Percentiles rank a stretch among this genome's conserved stretches.
These are phyloP conservation scores for Vigna mungo DNA, from an alignment of 306 rosid species.

Conservation along the genomic window DNA sequence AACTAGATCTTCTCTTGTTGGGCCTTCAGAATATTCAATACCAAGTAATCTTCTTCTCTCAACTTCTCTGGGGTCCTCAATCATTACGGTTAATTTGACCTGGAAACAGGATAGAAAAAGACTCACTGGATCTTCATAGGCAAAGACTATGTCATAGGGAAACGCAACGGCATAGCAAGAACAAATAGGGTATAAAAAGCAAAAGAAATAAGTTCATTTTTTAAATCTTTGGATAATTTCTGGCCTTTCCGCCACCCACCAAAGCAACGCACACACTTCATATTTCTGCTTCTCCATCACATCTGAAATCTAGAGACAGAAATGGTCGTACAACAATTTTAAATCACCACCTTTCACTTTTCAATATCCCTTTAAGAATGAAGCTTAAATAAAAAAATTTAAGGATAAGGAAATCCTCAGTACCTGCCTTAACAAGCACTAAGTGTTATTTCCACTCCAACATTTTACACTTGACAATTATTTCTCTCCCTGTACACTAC, in stretches of 20 bases:
- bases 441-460: not conserved
- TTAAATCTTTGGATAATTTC: conserved; percentile 1
- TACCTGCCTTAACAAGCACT: not conserved
- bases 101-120: conserved; percentile 40
- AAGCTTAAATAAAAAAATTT: not conserved
- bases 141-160: conserved; percentile 18
- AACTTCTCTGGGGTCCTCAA: conserved; percentile 94
- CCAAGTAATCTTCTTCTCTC: conserved; percentile 93
- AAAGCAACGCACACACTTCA: not conserved
- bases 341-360: conserved; percentile 14
- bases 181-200: not conserved
- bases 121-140: conserved; percentile 6
- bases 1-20: conserved; percentile 86
- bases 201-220: conserved; percentile 15
- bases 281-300: not conserved
- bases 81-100: conserved; percentile 88
- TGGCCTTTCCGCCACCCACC: not conserved
- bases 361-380: not conserved
- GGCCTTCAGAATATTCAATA: conserved; percentile 80
- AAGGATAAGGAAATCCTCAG: not conserved
- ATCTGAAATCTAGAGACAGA: not conserved
- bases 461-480: conserved; percentile 2
- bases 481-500: not conserved
- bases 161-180: not conserved
- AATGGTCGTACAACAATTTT: not conserved